Evolutionary conservation across 305 asterid species (phyloP).

Genomic region (Nicotiana rustica): DNA sequence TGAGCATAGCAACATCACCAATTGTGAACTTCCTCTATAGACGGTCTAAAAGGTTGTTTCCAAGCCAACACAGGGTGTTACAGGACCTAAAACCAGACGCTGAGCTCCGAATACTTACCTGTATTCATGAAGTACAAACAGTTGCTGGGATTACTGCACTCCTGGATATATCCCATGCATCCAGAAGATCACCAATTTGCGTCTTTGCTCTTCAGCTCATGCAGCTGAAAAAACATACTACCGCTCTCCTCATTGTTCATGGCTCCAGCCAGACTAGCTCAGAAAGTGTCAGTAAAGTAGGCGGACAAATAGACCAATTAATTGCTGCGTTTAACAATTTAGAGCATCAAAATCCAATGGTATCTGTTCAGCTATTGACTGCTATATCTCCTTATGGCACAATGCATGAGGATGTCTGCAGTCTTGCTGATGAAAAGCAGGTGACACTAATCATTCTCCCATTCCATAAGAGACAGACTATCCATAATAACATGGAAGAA

Average conservation of each 20-base stretch:
- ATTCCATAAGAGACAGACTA: conserved; percentile 41
- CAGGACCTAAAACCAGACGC: conserved; percentile 38
- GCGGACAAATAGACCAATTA: conserved; percentile 39
- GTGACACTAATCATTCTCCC: conserved; percentile 40
- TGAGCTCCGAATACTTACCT: conserved; percentile 39
- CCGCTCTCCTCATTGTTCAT: conserved; percentile 41
- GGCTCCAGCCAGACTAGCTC: conserved; percentile 26
- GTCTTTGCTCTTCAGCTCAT: conserved; percentile 41
- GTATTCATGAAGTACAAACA: conserved; percentile 41
- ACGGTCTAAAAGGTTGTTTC: conserved; percentile 34
- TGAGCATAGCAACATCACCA: conserved; percentile 40
- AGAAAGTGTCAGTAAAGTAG: conserved; percentile 32
- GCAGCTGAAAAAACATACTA: conserved; percentile 39
- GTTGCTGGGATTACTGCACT: conserved; percentile 39
- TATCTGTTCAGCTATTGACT: conserved; percentile 38
- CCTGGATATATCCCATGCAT: conserved; percentile 34
- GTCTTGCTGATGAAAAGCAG: conserved; percentile 39
- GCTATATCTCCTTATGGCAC: conserved; percentile 39
- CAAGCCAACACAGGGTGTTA: conserved; percentile 40
- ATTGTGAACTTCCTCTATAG: conserved; percentile 37
- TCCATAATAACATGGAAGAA: conserved; percentile 42
- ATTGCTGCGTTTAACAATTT: conserved; percentile 36
- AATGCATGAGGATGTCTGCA: conserved; percentile 43
- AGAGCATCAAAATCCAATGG: conserved; percentile 28
- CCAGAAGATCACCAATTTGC: conserved; percentile 39